Evolutionary conservation across 1,284 basidiomycete species (phyloP).

Genomic region (Microbotryum scabiosae): DNA sequence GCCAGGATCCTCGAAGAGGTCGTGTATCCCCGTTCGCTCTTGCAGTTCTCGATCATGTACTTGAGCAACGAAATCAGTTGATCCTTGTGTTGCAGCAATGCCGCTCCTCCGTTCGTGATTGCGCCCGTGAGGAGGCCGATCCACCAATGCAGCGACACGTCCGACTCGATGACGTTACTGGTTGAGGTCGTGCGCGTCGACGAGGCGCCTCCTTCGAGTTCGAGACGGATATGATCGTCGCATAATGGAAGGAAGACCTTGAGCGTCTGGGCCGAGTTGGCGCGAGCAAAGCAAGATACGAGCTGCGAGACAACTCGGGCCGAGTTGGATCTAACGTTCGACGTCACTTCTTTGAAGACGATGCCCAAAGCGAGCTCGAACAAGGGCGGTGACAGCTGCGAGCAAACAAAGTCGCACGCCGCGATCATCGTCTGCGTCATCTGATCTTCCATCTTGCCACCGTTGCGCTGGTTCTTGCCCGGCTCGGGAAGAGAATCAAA

Average conservation of each 20-base stretch:
- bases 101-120: slow-evolving; percentile 60
- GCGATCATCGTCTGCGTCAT: slow-evolving; percentile 71
- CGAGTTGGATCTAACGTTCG: slow-evolving; percentile 74
- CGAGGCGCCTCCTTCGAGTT: slow-evolving; percentile 87
- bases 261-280: slow-evolving; percentile 67
- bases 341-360: slow-evolving; percentile 76
- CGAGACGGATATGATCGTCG: slow-evolving; percentile 67
- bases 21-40: slow-evolving; percentile 82
- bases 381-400: slow-evolving; percentile 76
- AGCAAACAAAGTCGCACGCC: slow-evolving; percentile 75
- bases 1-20: slow-evolving; percentile 71
- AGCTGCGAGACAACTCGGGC: slow-evolving; percentile 85
- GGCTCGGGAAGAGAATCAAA: slow-evolving; percentile 81
- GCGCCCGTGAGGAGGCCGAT: slow-evolving; percentile 69
- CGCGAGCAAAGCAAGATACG: slow-evolving; percentile 73
- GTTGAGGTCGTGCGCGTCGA: slow-evolving; percentile 81
- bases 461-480: slow-evolving; percentile 53
- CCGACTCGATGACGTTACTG: slow-evolving; percentile 69
- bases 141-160: slow-evolving; percentile 92
- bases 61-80: slow-evolving; percentile 61
- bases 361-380: slow-evolving; percentile 80
- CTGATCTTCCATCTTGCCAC: slow-evolving; percentile 75
- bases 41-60: slow-evolving; percentile 66
- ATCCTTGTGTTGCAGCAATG: slow-evolving; percentile 59
- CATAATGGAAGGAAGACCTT: slow-evolving; percentile 68